Base-by-base conservation (phyloP, 1,139 yeast species). In the Nakaseomyces kungkrabaensis region DNA sequence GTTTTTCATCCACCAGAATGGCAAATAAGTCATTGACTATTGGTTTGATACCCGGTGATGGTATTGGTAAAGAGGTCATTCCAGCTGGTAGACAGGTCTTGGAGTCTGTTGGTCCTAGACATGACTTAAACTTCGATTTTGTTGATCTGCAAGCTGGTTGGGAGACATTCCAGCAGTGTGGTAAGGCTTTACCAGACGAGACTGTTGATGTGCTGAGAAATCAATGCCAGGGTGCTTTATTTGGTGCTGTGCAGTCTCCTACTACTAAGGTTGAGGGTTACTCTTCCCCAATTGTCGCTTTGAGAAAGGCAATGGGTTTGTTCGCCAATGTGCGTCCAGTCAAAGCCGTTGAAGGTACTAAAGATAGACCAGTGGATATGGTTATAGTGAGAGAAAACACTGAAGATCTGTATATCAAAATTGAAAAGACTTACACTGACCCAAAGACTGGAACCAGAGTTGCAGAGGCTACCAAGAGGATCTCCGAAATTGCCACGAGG, bases 311-410 rank as follows among this genome's bases (percentile, higher is more conserved):
- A 71, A 67, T 92, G 72, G 97, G 96, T 7, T 76, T 92, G 52
- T 92, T 86, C 67, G 98, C 98, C 64, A 92, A 92, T 62, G 96
- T 92, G 48, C 85, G 98, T 70, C 98, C 98, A 5, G 97, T 92
- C 57, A 90, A 90, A 73, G 84, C 95, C 45, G 97, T 90, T 41
- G 82, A 78, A 48, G 92, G 92, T 48, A 76, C 80, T 51, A 82
- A 82, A 51, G 74, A 71, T 53, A 82, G 90, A 72, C 92, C 94
- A 38, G 96, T 90, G 49, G 98, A 92, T 68, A 83, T 92, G 86
- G 96, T 94, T 46, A 92, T 92, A 68, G 98, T 92, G 44, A 85
- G 98, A 69, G 98, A 92, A 73, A 92, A 92, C 75, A 92, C 98
- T 53, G 98, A 92, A 73, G 98, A 92, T 70, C 77, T 90, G 61